Evolutionary conservation across 176 grass and related monocot species (phyloP).

Genomic region (Oryza glaberrima): DNA sequence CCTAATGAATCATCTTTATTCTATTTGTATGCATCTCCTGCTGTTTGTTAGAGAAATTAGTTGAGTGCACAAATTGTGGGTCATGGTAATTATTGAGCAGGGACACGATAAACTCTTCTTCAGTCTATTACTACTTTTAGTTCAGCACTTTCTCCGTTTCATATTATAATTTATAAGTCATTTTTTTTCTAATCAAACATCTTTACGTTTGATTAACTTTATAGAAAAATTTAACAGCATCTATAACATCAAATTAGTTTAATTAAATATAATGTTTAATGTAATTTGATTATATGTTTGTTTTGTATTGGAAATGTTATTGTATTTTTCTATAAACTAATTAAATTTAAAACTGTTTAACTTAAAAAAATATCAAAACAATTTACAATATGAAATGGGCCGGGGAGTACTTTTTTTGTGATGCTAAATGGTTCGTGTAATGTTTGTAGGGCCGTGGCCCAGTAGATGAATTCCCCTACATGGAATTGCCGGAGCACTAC

Average conservation of each 20-base stretch:
- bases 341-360: no score
- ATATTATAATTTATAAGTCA: no score
- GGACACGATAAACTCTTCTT: not conserved
- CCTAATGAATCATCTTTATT: not conserved
- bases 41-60: not conserved
- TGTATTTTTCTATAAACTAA: no score
- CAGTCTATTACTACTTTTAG: not conserved
- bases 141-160: not conserved
- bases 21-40: not conserved
- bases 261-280: no score
- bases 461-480: conserved; percentile 60
- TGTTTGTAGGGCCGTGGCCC: conserved; percentile 76
- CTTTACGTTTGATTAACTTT: no score
- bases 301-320: no score
- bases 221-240: no score
- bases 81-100: not conserved
- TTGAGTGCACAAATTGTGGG: not conserved
- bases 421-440: not conserved
- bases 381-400: no score
- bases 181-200: no score
- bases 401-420: not conserved
- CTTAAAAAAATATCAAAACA: no score
- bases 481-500: conserved; percentile 74
- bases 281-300: no score
- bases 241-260: no score